Conservation (phyloP, 768 basidiomycete genomes). For the Phylloporus sp. region DNA sequence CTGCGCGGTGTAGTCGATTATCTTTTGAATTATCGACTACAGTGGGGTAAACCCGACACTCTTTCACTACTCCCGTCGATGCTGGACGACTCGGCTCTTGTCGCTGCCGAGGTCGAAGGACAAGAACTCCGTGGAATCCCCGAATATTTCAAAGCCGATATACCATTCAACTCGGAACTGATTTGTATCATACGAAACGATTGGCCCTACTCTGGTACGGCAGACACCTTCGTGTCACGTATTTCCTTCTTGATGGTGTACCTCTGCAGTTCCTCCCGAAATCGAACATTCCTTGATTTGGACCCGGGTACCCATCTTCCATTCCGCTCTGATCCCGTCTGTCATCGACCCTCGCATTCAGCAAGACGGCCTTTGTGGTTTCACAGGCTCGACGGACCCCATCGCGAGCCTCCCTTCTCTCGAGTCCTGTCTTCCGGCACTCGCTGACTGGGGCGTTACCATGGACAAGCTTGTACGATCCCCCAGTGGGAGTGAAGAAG, state of each 20-base stretch:
- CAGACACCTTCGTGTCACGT: not conserved
- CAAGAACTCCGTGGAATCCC: slow-evolving; percentile 24
- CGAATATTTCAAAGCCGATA: slow-evolving; percentile 62
- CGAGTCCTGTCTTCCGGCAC: slow-evolving; percentile 51
- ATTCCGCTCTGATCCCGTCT: slow-evolving; percentile 48
- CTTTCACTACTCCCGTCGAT: slow-evolving; percentile 55
- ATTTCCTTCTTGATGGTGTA: not conserved
- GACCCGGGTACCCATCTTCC: slow-evolving; percentile 70
- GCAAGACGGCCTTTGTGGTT: slow-evolving; percentile 79
- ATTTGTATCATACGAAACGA: slow-evolving; percentile 76
- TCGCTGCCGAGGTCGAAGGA: slow-evolving; percentile 3
- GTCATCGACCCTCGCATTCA: slow-evolving; percentile 53
- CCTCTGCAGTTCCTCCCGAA: slow-evolving; percentile 52
- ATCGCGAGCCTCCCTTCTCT: slow-evolving; percentile 59
- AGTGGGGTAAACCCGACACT: slow-evolving; percentile 69
- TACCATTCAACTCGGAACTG: slow-evolving; percentile 42
- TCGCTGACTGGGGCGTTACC: slow-evolving; percentile 69
- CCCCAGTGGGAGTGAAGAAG: slow-evolving; percentile 44
- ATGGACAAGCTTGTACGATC: slow-evolving; percentile 55
- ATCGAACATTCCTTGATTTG: slow-evolving; percentile 75
- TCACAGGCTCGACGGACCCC: slow-evolving; percentile 56
- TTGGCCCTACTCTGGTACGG: slow-evolving; percentile 81
- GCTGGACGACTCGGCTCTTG: slow-evolving; percentile 36
- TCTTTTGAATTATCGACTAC: slow-evolving; percentile 60
- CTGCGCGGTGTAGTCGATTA: slow-evolving; percentile 51